Conservation (phyloP, 805 yeast species). For the Brettanomyces sp. region DNA sequence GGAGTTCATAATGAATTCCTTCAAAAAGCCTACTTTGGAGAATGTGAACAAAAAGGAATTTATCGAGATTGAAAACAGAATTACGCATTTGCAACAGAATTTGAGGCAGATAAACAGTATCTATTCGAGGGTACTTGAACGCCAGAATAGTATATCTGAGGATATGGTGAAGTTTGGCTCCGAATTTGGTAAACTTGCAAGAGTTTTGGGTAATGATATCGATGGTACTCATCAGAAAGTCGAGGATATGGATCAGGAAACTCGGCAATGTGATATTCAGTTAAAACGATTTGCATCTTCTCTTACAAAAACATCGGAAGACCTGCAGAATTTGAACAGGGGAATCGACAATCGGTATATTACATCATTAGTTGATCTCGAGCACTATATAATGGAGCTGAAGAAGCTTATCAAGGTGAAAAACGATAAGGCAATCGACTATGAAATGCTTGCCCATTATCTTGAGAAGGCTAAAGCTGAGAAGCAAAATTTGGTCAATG, state of each 20-base stretch:
- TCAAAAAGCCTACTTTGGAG: constrained; percentile 61
- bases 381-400: constrained; percentile 63
- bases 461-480: constrained; percentile 63
- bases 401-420: constrained; percentile 68
- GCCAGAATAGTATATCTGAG: constrained; percentile 60
- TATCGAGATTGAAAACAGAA: constrained; percentile 69
- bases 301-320: constrained; percentile 28
- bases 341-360: constrained; percentile 71
- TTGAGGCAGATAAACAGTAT: constrained; percentile 69
- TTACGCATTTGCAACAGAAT: constrained; percentile 80
- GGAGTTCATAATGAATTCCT: constrained; percentile 90
- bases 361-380: constrained; percentile 76
- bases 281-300: constrained; percentile 29
- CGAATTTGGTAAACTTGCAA: constrained; percentile 60
- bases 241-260: constrained; percentile 13
- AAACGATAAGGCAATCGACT: constrained; percentile 86
- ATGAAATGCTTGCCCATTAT: constrained; percentile 78
- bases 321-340: constrained; percentile 24
- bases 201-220: constrained; percentile 22
- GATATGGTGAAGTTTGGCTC: constrained; percentile 66
- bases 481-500: constrained; percentile 28
- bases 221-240: constrained; percentile 21
- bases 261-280: constrained; percentile 19
- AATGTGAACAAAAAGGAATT: constrained; percentile 58
- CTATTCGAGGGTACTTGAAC: constrained; percentile 60